phyloP scores from a whole-genome alignment of 805 yeast species.

The Wickerhamiella kazuoi region DNA sequence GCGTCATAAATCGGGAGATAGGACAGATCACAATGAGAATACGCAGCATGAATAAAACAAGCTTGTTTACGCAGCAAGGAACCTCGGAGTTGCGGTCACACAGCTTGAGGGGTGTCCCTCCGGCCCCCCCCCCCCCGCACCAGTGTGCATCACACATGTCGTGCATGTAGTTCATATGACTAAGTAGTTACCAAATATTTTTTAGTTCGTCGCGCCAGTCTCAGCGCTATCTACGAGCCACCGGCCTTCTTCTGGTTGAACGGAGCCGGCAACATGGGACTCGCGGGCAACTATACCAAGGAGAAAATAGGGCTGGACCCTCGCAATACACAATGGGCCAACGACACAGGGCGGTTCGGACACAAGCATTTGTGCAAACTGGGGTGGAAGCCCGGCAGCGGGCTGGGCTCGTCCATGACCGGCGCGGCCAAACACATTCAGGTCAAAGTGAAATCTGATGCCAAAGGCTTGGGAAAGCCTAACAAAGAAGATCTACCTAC shows the following conservation, averaged over 20 bases:
- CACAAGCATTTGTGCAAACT: conserved; percentile 61
- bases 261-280: conserved; percentile 22
- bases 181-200: conserved; percentile 3
- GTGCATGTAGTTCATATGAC: too few relatives aligned
- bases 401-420: conserved; percentile 55
- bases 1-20: too few relatives aligned
- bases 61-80: too few relatives aligned
- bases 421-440: conserved; percentile 40
- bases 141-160: too few relatives aligned
- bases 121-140: too few relatives aligned
- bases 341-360: conserved; percentile 55
- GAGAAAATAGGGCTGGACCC: conserved; percentile 87
- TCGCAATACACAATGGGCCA: conserved; percentile 86
- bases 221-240: too few relatives aligned
- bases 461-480: conserved; percentile 75
- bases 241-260: too few relatives aligned
- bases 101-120: too few relatives aligned
- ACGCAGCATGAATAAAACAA: too few relatives aligned
- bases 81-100: too few relatives aligned
- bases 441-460: conserved; percentile 67
- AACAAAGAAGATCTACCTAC: conserved; percentile 55
- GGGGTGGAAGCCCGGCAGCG: conserved; percentile 90
- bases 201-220: too few relatives aligned
- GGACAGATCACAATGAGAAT: too few relatives aligned
- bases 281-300: conserved; percentile 49